Conservation (phyloP, 1,284 basidiomycete species). For the Lentinula novae-zelandiae region DNA sequence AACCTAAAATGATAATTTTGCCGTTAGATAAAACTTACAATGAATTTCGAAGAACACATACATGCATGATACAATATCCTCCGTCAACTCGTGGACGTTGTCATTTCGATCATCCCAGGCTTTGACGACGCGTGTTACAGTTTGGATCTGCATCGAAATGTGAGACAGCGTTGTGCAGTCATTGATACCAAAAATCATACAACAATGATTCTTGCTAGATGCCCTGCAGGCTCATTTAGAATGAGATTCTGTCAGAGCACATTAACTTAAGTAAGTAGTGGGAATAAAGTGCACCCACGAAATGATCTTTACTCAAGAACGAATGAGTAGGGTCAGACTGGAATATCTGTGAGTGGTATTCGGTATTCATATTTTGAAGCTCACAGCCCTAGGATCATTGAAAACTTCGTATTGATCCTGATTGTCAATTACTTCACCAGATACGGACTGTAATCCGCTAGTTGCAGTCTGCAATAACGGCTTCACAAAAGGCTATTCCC, state of each 20-base stretch:
- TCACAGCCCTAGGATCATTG: conserved; percentile 70
- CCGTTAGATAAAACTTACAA: no score
- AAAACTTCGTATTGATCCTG: conserved; percentile 85
- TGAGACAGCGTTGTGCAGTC: neutral
- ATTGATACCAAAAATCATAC: conserved; percentile 29
- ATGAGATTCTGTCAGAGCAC: conserved; percentile 52
- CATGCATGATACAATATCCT: conserved; percentile 74
- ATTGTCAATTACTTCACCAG: conserved; percentile 75
- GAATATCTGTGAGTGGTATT: conserved; percentile 1
- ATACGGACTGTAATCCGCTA: conserved; percentile 52
- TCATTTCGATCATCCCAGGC: conserved; percentile 80
- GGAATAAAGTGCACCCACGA: conserved; percentile 41
- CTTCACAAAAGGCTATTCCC: conserved; percentile 67
- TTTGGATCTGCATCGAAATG: conserved; percentile 39
- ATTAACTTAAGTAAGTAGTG: neutral
- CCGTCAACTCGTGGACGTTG: conserved; percentile 56
- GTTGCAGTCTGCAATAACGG: conserved; percentile 70
- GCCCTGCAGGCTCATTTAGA: conserved; percentile 77
- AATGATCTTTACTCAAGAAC: conserved; percentile 79
- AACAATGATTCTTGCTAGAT: conserved; percentile 68
- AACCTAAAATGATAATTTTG: conserved; percentile 42
- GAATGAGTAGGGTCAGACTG: conserved; percentile 76
- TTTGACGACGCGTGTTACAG: conserved; percentile 63
- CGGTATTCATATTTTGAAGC: conserved; percentile 21
- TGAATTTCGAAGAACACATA: conserved; percentile 30